phyloP scores from a whole-genome alignment of 768 basidiomycete species.

The Lenzites betulinus region DNA sequence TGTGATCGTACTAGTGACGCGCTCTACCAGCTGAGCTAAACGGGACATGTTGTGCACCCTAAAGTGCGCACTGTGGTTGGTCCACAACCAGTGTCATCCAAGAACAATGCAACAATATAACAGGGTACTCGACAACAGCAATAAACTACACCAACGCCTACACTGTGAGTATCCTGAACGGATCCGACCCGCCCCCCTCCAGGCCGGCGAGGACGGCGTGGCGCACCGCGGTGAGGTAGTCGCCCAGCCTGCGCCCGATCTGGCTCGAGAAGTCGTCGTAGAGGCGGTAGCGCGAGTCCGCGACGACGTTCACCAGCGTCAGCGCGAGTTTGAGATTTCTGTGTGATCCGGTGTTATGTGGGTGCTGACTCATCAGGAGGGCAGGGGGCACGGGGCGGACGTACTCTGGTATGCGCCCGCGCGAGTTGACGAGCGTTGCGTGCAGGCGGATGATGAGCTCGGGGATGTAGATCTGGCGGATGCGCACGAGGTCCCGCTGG shows the following conservation, averaged over 20 bases:
- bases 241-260: slow-evolving; percentile 60
- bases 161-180: slow-evolving; percentile 50
- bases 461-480: slow-evolving; percentile 87
- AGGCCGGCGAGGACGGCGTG: slow-evolving; percentile 71
- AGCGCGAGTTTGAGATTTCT: slow-evolving; percentile 80
- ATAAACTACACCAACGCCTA: not conserved
- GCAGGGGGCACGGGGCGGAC: slow-evolving; percentile 28
- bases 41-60: no score
- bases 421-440: slow-evolving; percentile 64
- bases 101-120: no score
- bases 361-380: no score
- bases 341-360: not conserved
- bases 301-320: slow-evolving; percentile 80
- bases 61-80: no score
- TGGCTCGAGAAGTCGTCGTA: slow-evolving; percentile 81
- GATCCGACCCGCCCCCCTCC: slow-evolving; percentile 76
- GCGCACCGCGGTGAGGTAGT: slow-evolving; percentile 75
- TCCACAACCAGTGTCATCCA: no score
- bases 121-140: no score
- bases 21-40: slow-evolving; percentile 54
- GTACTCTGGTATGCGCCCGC: slow-evolving; percentile 65
- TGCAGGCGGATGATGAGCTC: slow-evolving; percentile 89
- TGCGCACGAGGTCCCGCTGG: slow-evolving; percentile 67
- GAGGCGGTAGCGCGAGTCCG: slow-evolving; percentile 82
- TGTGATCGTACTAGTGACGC: slow-evolving; percentile 57